phyloP scores from a whole-genome alignment of 805 yeast genomes.

The Candida vartiovaarae region DNA sequence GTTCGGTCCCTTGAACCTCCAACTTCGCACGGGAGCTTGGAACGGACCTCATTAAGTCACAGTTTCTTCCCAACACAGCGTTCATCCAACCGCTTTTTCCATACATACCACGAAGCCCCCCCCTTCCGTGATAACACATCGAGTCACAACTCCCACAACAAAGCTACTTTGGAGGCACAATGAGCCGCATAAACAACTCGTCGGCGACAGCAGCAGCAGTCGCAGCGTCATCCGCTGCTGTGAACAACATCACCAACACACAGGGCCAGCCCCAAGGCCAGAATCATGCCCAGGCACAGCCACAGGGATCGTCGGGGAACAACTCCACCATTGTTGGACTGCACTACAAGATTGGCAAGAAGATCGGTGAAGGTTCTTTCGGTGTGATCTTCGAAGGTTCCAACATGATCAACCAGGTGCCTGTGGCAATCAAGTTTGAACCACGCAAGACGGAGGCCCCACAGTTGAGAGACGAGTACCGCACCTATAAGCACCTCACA shows the following conservation, averaged over 20 bases:
- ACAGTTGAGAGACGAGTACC: slow-evolving; percentile 72
- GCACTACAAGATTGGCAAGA: slow-evolving; percentile 75
- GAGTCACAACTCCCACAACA: neutral
- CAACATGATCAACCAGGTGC: slow-evolving; percentile 53
- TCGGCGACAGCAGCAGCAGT: slow-evolving; percentile 22
- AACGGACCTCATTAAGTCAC: no score
- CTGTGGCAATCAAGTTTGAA: slow-evolving; percentile 76
- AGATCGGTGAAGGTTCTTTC: slow-evolving; percentile 84
- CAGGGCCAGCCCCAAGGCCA: slow-evolving; percentile 2
- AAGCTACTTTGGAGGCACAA: neutral
- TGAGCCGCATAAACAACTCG: slow-evolving; percentile 15
- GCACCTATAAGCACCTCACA: slow-evolving; percentile 66
- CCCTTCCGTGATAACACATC: neutral
- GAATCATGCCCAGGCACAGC: slow-evolving; percentile 1
- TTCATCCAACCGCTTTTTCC: neutral
- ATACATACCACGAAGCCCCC: neutral
- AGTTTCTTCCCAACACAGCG: neutral
- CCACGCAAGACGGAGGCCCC: slow-evolving; percentile 80
- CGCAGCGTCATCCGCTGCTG: slow-evolving; percentile 24
- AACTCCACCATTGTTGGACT: slow-evolving; percentile 35
- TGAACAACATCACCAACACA: slow-evolving; percentile 22
- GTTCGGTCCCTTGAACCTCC: no score
- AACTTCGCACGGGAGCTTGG: no score
- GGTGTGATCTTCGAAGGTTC: slow-evolving; percentile 81
- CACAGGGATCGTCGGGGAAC: slow-evolving; percentile 4